Evolutionary conservation across 1,284 basidiomycete species (phyloP).

Genomic region (Sanguinoderma infundibulare): DNA sequence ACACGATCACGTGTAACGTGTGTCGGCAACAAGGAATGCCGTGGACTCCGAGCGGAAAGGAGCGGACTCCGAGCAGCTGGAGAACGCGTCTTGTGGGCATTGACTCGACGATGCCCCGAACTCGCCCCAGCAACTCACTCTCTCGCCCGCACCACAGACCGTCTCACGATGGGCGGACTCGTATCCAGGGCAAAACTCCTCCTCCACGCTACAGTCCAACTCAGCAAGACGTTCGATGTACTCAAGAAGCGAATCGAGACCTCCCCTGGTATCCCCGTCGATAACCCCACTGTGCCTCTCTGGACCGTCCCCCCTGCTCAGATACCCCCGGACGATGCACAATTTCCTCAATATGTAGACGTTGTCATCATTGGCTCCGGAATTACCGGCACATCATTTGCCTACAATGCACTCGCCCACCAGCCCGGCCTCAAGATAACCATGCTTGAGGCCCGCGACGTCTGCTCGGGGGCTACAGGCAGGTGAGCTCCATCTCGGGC

Average conservation of each 20-base stretch:
- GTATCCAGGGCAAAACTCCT: slow-evolving; percentile 32
- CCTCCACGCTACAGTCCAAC: slow-evolving; percentile 24
- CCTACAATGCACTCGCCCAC: slow-evolving; percentile 53
- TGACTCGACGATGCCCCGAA: too few relatives aligned
- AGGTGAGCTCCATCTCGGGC: slow-evolving; percentile 42
- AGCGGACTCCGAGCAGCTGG: too few relatives aligned
- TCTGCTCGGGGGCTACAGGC: slow-evolving; percentile 73
- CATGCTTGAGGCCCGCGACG: slow-evolving; percentile 72
- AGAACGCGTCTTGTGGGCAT: too few relatives aligned
- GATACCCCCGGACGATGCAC: slow-evolving; percentile 44
- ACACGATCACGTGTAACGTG: too few relatives aligned
- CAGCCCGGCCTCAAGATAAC: slow-evolving; percentile 47
- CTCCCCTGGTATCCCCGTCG: slow-evolving; percentile 63
- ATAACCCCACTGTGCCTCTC: slow-evolving; percentile 56
- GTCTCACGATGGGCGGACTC: slow-evolving; percentile 33
- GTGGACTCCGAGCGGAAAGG: too few relatives aligned
- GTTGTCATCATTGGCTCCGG: slow-evolving; percentile 74
- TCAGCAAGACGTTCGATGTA: slow-evolving; percentile 27
- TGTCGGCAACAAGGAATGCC: too few relatives aligned
- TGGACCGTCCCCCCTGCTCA: slow-evolving; percentile 62
- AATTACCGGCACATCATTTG: slow-evolving; percentile 67
- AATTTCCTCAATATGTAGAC: slow-evolving; percentile 57
- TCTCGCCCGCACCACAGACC: too few relatives aligned
- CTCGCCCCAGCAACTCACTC: too few relatives aligned
- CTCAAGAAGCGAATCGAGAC: slow-evolving; percentile 34